Base-by-base conservation (phyloP, 2,329 filamentous ascomycete genomes). In the Allantophomopsis lycopodina region DNA sequence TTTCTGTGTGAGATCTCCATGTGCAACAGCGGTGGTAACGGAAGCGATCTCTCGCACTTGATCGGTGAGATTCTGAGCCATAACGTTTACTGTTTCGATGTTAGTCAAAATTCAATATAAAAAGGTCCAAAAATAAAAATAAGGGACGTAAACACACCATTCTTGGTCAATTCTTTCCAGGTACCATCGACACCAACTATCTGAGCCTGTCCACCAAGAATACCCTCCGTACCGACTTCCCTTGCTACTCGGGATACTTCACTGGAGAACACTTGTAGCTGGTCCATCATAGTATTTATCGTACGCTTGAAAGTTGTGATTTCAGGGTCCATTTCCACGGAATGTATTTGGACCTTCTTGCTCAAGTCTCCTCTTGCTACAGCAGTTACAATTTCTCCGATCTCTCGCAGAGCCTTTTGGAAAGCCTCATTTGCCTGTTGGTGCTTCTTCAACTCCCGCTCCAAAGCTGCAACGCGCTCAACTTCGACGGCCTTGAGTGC, bases 221-320 rank as follows among this genome's bases (percentile, higher is more conserved):
- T 81, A 55, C 89, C 89, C 60, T 96, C 88, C 11, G 89, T 96
- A 50, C 89, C 89, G 66, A 96, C 89, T 61, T 96, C 89, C 59
- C 86, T 83, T 39, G 89, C 89, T 50, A 96, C 79, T 49, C 86
- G 82, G 28, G 89, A 95, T 54, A 96, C 89, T 64, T 96, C 88
- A 60, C 85, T 93, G 48, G 89, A 89, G 60, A 96, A 96, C 44
- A 93, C 84, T 58, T 95, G 88, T 43, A 96, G 71, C 61, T 95
- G 89, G 57, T 96, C 89, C 76, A 96, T 94, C 89, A 96, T 96
- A 49, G 84, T 93, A 60, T 96, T 96, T 65, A 96, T 96, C 45
- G 89, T 95, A 53, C 86, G 80, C 65, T 96, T 96, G 69, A 96
- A 96, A 8, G 86, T 88, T 20, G 87, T 91, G 55, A 96, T 96